Base-by-base conservation (phyloP, 768 basidiomycete species). In the Coprinopsis sp. region DNA sequence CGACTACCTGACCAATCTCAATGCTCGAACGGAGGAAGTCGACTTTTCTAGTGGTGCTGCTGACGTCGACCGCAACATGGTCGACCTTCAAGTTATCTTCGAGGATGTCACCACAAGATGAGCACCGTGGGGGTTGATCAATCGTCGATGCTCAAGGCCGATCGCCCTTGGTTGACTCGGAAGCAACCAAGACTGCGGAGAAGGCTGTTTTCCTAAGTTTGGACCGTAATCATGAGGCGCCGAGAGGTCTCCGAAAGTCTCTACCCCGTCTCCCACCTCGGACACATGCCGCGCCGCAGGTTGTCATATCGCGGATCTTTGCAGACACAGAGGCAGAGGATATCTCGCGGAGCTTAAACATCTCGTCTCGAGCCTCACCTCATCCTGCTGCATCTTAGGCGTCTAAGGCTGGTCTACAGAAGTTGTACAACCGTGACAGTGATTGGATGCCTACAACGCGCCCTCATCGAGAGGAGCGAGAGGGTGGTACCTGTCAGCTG, bases 111-210 rank as follows among this genome's bases (percentile, higher is more conserved):
- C 87, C 40, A 88, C 95, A 97, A 59, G 78, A 87, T 44, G 87
- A 91, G 27, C 91, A 97, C 59, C 97, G n/a, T n/a, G n/a, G n/a
- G 92, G 82, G 70, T 84, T 27, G 90, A 95, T 67, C 82, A 92
- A 14, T 84, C 90, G 0, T 72, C 70, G 3, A 68, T 95, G 61
- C 74, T 97, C 41, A 77, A 77, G 49, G 63, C 25, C 65, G 14
- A 54, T 58, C 54, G 60, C 6, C 59, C 21, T 53, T 58, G 13
- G 51, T 64, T 16, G 64, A 59, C n/a, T n/a, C n/a, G n/a, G n/a
- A n/a, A 37, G 73, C 77, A 19, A 67, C 64, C 16, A 60, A 66
- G 22, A 65, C 62, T 51, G 77, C 81, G 18, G 78, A 83, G 40
- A 93, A 92, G 65, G 94, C 96, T 47, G 83, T 95, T 1, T 66